phyloP scores from a whole-genome alignment of 179 eudicot genomes.

The Sideroxylon spinosum region DNA sequence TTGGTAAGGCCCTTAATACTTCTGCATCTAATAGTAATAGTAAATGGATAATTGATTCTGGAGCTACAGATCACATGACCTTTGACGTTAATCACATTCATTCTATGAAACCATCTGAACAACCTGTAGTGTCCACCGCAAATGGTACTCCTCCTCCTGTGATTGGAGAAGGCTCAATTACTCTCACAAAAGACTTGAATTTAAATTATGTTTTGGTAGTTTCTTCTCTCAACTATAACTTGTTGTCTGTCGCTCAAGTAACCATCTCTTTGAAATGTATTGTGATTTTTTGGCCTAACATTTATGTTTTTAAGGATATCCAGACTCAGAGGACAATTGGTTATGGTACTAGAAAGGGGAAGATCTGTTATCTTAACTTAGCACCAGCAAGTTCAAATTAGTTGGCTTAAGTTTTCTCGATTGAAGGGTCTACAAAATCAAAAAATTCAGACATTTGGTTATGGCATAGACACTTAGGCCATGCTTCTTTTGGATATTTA shows the following conservation, averaged over 20 bases:
- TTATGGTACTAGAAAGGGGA: too few relatives aligned
- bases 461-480: too few relatives aligned
- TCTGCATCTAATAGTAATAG: background rate
- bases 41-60: background rate
- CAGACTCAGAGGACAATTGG: too few relatives aligned
- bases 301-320: too few relatives aligned
- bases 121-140: background rate
- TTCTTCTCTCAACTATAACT: background rate
- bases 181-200: background rate
- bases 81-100: background rate
- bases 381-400: too few relatives aligned
- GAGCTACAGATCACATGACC: too few relatives aligned
- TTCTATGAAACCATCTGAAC: background rate
- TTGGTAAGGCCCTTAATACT: slow-evolving; percentile 4
- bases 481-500: too few relatives aligned
- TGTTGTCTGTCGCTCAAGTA: background rate
- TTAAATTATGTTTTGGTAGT: background rate
- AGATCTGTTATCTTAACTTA: too few relatives aligned
- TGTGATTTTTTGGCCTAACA: background rate
- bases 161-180: background rate
- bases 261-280: background rate
- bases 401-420: too few relatives aligned
- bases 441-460: too few relatives aligned
- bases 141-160: background rate
- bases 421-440: too few relatives aligned